Percentiles rank a stretch among this genome's conserved stretches.
Evolutionary conservation across 2,329 filamentous ascomycete genomes (phyloP).

Genomic region (Beauveria pseudobassiana): DNA sequence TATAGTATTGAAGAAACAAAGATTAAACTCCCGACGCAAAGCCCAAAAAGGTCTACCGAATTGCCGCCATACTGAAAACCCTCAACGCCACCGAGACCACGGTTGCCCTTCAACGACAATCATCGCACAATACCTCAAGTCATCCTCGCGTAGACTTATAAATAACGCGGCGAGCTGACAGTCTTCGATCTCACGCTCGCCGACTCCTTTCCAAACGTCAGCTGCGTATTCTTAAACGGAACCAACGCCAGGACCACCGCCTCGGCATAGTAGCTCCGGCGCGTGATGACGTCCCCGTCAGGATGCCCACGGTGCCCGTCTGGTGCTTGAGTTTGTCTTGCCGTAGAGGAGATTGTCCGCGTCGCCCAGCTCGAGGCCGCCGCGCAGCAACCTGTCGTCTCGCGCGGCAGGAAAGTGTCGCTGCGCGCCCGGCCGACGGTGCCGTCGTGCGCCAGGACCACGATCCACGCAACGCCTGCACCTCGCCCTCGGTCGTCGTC

Average conservation of each 20-base stretch:
- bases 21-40: too few species aligned
- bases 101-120: too few species aligned
- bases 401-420: conserved; percentile 30
- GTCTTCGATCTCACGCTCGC: background rate
- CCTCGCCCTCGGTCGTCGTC: conserved; percentile 14
- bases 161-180: background rate
- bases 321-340: conserved; percentile 28
- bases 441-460: conserved; percentile 22
- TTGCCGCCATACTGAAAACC: too few species aligned
- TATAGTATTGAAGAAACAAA: too few species aligned
- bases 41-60: too few species aligned
- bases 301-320: conserved; percentile 32
- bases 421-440: conserved; percentile 30
- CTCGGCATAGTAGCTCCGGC: conserved; percentile 30
- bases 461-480: conserved; percentile 34
- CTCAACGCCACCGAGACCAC: too few species aligned
- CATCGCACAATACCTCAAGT: too few species aligned
- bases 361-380: conserved; percentile 32
- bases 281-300: conserved; percentile 31
- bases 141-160: too few species aligned
- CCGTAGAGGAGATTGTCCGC: conserved; percentile 33
- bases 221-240: conserved; percentile 28
- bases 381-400: conserved; percentile 27
- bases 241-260: conserved; percentile 34
- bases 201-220: conserved; percentile 21